Percentiles rank a stretch among this genome's conserved stretches.
Evolutionary conservation across 371 early-diverging fungal species (phyloP).

Genomic region (Umbelopsis sp.): DNA sequence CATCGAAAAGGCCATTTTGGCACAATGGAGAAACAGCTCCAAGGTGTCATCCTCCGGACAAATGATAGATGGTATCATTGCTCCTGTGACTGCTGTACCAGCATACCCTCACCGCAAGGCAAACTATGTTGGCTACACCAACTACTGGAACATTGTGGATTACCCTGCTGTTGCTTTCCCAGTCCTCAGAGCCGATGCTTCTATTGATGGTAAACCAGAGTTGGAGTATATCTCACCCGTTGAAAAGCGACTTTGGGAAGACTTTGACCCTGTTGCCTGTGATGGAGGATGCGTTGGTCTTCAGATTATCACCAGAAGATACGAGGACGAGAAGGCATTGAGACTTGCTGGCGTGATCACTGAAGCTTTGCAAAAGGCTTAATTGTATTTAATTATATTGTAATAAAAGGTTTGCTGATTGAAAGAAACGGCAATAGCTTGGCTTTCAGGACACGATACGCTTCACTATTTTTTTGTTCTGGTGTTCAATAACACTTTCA

Average conservation of each 20-base stretch:
- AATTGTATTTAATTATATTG: background rate
- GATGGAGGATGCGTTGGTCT: slow-evolving; percentile 5
- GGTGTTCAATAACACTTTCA: too few species aligned
- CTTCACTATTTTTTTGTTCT: too few species aligned
- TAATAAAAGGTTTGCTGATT: background rate
- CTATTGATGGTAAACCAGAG: slow-evolving; percentile 1
- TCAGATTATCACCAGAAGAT: background rate
- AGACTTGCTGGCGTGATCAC: background rate
- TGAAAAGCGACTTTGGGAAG: background rate
- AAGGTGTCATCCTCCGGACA: background rate
- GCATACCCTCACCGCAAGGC: background rate
- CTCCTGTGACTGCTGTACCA: slow-evolving; percentile 5
- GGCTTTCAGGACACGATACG: too few species aligned
- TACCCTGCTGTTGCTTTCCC: slow-evolving; percentile 14
- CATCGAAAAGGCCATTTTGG: background rate
- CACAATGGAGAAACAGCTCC: background rate
- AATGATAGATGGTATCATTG: slow-evolving; percentile 10
- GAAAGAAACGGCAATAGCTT: too few species aligned
- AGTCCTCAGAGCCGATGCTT: background rate
- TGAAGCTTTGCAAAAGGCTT: background rate
- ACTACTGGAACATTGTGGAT: slow-evolving; percentile 12
- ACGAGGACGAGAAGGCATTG: background rate
- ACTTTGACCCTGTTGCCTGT: background rate
- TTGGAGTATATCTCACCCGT: background rate
- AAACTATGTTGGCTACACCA: slow-evolving; percentile 4